Base-by-base conservation (phyloP, 2,329 filamentous ascomycete genomes). In the Cercospora zeina region DNA sequence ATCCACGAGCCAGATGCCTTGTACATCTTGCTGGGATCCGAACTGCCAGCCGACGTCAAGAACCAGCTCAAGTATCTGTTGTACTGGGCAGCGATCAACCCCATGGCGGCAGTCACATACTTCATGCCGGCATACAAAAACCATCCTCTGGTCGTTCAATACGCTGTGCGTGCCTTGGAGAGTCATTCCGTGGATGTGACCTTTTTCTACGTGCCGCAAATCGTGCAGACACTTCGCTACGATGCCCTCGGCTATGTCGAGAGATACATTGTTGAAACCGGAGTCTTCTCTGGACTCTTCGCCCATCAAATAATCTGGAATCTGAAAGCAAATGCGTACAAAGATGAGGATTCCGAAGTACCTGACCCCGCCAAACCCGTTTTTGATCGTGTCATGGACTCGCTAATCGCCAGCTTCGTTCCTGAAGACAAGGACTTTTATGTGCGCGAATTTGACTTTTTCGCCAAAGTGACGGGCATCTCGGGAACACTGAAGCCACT, bases 301-400 rank as follows among this genome's bases (percentile, higher is more conserved):
- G 93, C 96, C 2, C 96, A 99, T 75, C 95, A 99, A 72, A 97
- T 99, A 68, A 99, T 99, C 73, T 99, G 96, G 95, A 99, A 99
- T 75, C 99, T 99, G 89, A 99, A 97, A 76, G 95, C 95, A 33
- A 99, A 99, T 75, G 90, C 93, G 1, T 99, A 90, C 82, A 99
- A 97, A 76, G 96, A 99, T 68, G 93, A 99, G 71, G 91, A 97
- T 68, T 93, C 89, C 13, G 86, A 89, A 70, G 85, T 96, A 83
- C 93, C 95, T 19, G 95, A 99, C 76, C 85, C 87, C 3, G 89
- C 97, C 72, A 99, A 99, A 74, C 93, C 95, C 2, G 95, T 89
- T 0, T 84, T 99, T 2, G 96, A 99, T 77, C 87, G 87, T 59
- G 95, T 99, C 68, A 96, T 91, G 87, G 82, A 84, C 30, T 89